Conservation (phyloP, 257 asterid species). For the Leptodermis oblonga region DNA sequence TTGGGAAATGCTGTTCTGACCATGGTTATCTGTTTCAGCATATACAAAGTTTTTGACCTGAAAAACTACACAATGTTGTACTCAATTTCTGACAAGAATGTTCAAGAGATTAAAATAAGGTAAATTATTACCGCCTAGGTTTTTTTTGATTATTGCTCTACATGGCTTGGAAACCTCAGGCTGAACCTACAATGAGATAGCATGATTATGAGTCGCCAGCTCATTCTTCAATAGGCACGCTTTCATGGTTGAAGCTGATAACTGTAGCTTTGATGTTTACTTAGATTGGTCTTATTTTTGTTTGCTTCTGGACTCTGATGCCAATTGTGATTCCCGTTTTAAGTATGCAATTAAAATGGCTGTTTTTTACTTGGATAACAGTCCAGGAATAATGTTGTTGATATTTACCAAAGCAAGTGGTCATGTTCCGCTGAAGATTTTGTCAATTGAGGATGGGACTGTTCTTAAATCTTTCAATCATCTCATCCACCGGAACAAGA, state of each 20-base stretch:
- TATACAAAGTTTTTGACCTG: constrained; percentile 65
- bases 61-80: constrained; percentile 78
- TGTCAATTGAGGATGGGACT: constrained; percentile 96
- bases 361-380: constrained; percentile 33
- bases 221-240: too few species aligned
- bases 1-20: constrained; percentile 12
- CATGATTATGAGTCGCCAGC: too few species aligned
- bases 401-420: constrained; percentile 65
- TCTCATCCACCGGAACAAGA: constrained; percentile 86
- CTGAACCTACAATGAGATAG: neutral
- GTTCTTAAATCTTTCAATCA: constrained; percentile 86
- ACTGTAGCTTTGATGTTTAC: neutral
- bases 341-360: constrained; percentile 3
- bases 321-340: neutral
- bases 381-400: constrained; percentile 96
- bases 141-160: neutral
- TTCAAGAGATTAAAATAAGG: constrained; percentile 69
- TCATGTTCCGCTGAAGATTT: constrained; percentile 81
- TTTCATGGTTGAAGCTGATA: neutral
- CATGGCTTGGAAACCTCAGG: neutral
- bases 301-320: too few species aligned
- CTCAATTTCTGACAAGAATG: constrained; percentile 84
- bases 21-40: constrained; percentile 42
- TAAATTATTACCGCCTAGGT: too few species aligned
- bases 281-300: neutral